phyloP scores from a whole-genome alignment of 78 protist species.

The Salpingoeca rosetta region DNA sequence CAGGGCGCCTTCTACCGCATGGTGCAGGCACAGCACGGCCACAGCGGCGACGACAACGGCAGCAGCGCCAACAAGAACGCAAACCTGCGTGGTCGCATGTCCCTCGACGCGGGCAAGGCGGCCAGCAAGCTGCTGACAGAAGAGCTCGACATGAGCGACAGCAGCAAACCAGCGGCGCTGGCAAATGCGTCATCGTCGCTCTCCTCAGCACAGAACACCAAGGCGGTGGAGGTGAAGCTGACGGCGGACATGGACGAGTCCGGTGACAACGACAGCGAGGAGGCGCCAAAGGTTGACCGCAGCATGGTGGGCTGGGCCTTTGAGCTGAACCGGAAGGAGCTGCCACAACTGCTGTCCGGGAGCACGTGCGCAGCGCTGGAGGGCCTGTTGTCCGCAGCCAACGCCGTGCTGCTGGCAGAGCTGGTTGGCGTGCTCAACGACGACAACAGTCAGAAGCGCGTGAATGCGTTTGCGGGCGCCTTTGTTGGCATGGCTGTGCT shows the following conservation, averaged over 20 bases:
- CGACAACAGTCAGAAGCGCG: no score
- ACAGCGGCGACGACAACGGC: no score
- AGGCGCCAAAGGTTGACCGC: not conserved
- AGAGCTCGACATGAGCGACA: no score
- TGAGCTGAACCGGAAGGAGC: not conserved
- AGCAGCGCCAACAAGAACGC: constrained; percentile 64
- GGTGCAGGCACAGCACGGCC: no score
- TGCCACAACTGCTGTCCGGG: not conserved
- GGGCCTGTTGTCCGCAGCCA: constrained; percentile 8
- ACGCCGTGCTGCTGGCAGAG: constrained; percentile 3
- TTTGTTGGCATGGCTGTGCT: constrained; percentile 2
- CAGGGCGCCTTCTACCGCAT: constrained; percentile 11
- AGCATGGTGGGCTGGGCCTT: not conserved
- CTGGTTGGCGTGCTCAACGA: not conserved
- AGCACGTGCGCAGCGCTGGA: not conserved
- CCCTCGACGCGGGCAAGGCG: no score
- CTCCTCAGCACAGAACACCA: no score
- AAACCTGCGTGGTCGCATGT: constrained; percentile 56
- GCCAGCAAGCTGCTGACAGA: no score
- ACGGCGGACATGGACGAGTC: not conserved
- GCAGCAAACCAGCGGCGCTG: no score
- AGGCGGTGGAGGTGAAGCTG: no score
- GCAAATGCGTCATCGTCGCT: no score
- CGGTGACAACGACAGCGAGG: not conserved
- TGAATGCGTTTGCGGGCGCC: not conserved